A percentile compares a stretch with the other conserved stretches of the same genome.
These are phyloP conservation scores for Metschnikowia drakensbergensis DNA, from an alignment of 805 yeast species.

Conservation along the genomic window DNA sequence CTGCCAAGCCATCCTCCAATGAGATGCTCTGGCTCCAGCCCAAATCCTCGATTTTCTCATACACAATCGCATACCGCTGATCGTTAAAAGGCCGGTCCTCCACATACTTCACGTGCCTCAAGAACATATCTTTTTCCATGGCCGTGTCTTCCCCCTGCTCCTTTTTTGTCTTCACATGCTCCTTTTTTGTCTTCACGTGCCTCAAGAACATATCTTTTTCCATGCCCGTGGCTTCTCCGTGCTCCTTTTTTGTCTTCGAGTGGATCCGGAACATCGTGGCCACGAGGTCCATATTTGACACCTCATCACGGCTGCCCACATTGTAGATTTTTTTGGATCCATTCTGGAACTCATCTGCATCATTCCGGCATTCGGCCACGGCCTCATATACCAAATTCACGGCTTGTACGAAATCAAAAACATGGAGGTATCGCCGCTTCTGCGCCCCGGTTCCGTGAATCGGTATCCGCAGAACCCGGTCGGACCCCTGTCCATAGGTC, in stretches of 20 bases:
- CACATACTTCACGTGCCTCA: conserved; percentile 20
- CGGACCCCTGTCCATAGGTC: neutral
- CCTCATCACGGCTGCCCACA: conserved; percentile 13
- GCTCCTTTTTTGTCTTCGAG: neutral
- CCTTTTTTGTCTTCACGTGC: no score
- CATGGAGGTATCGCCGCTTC: conserved; percentile 44
- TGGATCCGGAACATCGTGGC: conserved; percentile 17
- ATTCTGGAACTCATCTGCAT: neutral
- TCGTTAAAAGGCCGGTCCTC: conserved; percentile 36
- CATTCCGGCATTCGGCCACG: neutral
- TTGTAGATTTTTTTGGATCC: conserved; percentile 23
- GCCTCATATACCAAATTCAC: conserved; percentile 27
- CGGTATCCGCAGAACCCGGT: conserved; percentile 22
- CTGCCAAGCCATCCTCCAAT: conserved; percentile 22
- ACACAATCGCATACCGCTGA: conserved; percentile 24
- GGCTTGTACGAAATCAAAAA: conserved; percentile 39
- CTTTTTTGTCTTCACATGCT: neutral
- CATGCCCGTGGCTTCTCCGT: neutral
- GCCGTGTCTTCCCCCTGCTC: neutral
- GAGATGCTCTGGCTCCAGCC: conserved; percentile 31
- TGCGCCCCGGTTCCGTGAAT: conserved; percentile 49
- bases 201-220: conserved; percentile 2
- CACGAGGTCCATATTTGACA: conserved; percentile 20
- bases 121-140: neutral
- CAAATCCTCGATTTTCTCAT: conserved; percentile 20